These are phyloP conservation scores for Lycium ferocissimum DNA, from an alignment of 257 asterid species.

Conservation along the genomic window DNA sequence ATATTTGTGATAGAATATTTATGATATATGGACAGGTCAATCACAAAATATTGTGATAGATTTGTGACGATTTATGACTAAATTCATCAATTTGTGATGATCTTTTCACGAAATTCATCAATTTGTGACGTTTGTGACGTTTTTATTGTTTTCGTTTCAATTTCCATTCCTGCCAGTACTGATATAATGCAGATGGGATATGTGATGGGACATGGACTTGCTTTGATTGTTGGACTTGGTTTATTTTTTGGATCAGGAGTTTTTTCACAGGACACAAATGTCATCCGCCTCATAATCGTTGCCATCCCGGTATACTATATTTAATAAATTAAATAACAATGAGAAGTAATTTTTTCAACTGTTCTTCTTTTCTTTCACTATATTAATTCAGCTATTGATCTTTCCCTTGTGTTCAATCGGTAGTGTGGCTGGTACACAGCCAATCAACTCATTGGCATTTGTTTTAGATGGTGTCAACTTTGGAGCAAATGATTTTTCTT, in stretches of 20 bases:
- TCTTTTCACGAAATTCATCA: no score
- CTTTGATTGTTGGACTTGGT: slow-evolving; percentile 73
- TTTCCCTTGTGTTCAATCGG: not conserved
- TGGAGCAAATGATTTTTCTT: slow-evolving; percentile 91
- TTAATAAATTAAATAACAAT: not conserved
- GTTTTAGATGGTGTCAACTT: slow-evolving; percentile 90
- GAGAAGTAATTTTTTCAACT: not conserved
- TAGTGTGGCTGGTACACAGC: slow-evolving; percentile 96
- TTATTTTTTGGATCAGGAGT: slow-evolving; percentile 81
- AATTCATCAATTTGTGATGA: no score
- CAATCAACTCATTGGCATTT: slow-evolving; percentile 84
- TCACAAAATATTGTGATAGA: no score
- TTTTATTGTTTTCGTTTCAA: no score
- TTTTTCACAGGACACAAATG: slow-evolving; percentile 72
- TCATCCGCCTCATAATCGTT: slow-evolving; percentile 62
- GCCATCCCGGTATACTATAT: slow-evolving; percentile 71
- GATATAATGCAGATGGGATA: slow-evolving; percentile 73
- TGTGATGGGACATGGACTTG: slow-evolving; percentile 79
- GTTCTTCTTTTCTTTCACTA: not conserved
- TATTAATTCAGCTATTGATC: not conserved
- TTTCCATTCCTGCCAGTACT: not conserved
- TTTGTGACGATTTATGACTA: no score
- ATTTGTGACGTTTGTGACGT: no score
- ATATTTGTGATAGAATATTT: no score
- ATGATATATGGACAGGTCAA: no score